phyloP scores from a whole-genome alignment of 805 yeast species.

The Ogataea salicorniae region DNA sequence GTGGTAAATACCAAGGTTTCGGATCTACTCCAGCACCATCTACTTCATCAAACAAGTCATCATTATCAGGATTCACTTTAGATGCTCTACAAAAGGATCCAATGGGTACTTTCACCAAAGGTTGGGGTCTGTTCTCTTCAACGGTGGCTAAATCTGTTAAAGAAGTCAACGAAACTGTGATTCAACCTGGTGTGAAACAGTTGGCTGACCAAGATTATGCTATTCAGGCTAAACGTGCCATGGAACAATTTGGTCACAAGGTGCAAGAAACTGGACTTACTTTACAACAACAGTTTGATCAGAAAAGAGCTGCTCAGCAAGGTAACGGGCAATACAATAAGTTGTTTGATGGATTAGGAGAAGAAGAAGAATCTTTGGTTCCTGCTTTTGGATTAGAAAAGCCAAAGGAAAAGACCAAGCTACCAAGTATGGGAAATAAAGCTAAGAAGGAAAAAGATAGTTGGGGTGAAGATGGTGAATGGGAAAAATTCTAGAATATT shows the following conservation, averaged over 20 bases:
- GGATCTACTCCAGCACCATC: constrained; percentile 67
- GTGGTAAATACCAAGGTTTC: constrained; percentile 89
- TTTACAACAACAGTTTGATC: constrained; percentile 51
- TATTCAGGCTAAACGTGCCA: constrained; percentile 82
- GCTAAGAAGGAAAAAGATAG: constrained; percentile 31
- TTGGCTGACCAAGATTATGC: constrained; percentile 76
- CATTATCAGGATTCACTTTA: constrained; percentile 53
- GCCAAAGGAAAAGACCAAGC: constrained; percentile 55
- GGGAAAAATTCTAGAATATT: constrained; percentile 57
- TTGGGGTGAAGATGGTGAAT: constrained; percentile 43
- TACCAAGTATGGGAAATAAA: constrained; percentile 43
- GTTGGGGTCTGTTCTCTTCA: constrained; percentile 91
- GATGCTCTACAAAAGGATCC: constrained; percentile 80
- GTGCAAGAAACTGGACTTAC: constrained; percentile 82
- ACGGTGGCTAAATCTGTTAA: constrained; percentile 77
- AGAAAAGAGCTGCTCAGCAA: constrained; percentile 26
- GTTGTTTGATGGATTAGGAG: constrained; percentile 53
- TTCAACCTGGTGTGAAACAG: constrained; percentile 85
- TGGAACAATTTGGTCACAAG: constrained; percentile 92
- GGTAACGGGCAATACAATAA: constrained; percentile 38
- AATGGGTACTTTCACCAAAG: constrained; percentile 80
- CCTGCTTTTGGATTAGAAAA: constrained; percentile 63
- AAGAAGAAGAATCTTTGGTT: constrained; percentile 36
- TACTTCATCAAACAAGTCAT: constrained; percentile 28
- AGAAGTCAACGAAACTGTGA: constrained; percentile 83